Evolutionary conservation across 495 filamentous ascomycete genomes (phyloP), one percentile per base, ranked within the genome.

Genomic region (Penicillium ochrochloron): DNA sequence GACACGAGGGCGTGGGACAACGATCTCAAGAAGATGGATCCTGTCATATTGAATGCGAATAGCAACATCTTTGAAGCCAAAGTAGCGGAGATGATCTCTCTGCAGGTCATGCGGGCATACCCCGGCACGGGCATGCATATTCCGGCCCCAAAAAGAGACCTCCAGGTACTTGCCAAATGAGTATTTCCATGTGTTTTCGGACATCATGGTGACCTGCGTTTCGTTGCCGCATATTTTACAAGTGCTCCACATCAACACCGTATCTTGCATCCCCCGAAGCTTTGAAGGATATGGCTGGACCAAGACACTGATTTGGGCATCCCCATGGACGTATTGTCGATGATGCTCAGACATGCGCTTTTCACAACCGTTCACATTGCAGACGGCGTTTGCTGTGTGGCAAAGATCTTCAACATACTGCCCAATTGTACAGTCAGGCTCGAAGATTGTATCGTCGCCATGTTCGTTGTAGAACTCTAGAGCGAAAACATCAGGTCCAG

Each of bases 141-240:
- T 89, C 59, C 84, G 89, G 72, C 92, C 95, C 94, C 93, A 98
- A 70, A 97, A 98, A 3, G 92, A 95, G 17, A 99, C 80, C 76
- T 99, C 96, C 29, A 99, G 83, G 69, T 97, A 99, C 76, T 99
- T 99, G 5, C 89, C 94, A 70, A 99, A 96, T 0, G 96, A 98
- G 74, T 99, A 99, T 75, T 96, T 98, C 93, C 94, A 99, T 2
- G 92, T 97, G 71, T 84, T 93, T 56, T 92, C 89, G 0, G 94
- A 97, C 95, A 99, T 99, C 17, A 91, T 91, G 64, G 91, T 89
- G 42, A 94, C 87, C 44, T 92, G 90, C 2, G 94, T 97, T 73
- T 97, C 93, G 61, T 91, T 90, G 33, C 89, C 88, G 66, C 96
- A 98, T 19, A 92, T 82, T 66, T 95, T 95, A 79, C 96, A 99